Percentiles rank a stretch among this genome's conserved stretches.
phyloP scores from a whole-genome alignment of 225 moss, liverwort and hornwort genomes.

The Bryum argenteum region DNA sequence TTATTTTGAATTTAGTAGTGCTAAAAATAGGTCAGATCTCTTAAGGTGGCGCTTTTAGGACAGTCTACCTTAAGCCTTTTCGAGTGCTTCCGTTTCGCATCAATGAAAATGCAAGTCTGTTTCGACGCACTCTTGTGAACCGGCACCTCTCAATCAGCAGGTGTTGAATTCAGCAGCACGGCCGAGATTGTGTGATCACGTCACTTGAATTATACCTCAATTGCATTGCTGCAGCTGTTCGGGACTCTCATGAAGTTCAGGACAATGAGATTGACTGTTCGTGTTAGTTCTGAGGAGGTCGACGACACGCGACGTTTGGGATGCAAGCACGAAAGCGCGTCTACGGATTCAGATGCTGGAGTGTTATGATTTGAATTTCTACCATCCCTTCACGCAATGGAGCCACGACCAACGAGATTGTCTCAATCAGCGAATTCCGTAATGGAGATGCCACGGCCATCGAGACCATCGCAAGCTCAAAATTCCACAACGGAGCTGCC shows the following conservation, averaged over 20 bases:
- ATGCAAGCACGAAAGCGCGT: conserved; percentile 10
- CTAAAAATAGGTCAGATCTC: too few species aligned
- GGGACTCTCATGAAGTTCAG: background rate
- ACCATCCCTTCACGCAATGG: background rate
- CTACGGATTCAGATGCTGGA: background rate
- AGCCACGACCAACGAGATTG: background rate
- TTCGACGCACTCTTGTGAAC: background rate
- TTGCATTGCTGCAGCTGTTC: background rate
- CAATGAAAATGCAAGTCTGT: background rate
- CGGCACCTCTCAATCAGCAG: conserved; percentile 8
- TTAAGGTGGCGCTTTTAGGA: too few species aligned
- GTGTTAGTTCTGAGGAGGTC: background rate
- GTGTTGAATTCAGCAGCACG: background rate
- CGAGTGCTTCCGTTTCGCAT: background rate
- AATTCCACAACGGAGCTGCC: background rate
- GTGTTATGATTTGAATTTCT: background rate
- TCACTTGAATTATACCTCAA: background rate
- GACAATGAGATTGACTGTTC: background rate
- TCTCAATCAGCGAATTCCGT: background rate
- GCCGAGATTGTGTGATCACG: background rate
- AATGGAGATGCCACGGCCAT: background rate
- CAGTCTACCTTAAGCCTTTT: too few species aligned
- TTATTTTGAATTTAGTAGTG: too few species aligned
- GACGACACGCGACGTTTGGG: conserved; percentile 3
- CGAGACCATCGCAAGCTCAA: too few species aligned